Percentiles rank a stretch among this genome's conserved stretches.
Conservation (phyloP, 1,284 basidiomycete genomes). For the Malassezia dermatis region DNA sequence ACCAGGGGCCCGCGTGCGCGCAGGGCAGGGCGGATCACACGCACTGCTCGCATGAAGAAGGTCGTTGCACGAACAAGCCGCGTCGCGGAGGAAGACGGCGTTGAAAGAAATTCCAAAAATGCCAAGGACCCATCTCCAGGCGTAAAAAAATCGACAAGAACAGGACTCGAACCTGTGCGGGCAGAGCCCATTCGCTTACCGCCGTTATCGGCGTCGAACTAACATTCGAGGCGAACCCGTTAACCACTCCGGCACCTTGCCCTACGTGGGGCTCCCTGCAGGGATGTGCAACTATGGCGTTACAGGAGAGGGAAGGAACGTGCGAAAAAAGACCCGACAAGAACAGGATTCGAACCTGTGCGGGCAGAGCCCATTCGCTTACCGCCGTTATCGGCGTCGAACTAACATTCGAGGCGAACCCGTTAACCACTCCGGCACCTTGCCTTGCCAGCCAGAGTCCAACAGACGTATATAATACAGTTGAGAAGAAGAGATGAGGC, state of each 20-base stretch:
- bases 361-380: conserved; percentile 21
- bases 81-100: neutral
- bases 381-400: conserved; percentile 12
- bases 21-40: neutral
- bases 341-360: conserved; percentile 22
- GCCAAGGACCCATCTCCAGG: neutral
- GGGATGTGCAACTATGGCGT: neutral
- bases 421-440: conserved; percentile 22
- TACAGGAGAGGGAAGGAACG: neutral
- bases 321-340: neutral
- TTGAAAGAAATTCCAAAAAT: neutral
- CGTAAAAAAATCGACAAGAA: conserved; percentile 18
- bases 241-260: conserved; percentile 21
- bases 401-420: conserved; percentile 17
- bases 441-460: neutral
- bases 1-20: neutral
- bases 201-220: conserved; percentile 14
- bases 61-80: neutral
- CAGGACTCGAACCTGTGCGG: conserved; percentile 22
- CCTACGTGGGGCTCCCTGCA: neutral
- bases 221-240: conserved; percentile 19
- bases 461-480: neutral
- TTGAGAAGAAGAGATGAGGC: neutral
- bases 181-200: conserved; percentile 20
- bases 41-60: conserved; percentile 5